A percentile compares a stretch with the other conserved stretches of the same genome.
phyloP scores from a whole-genome alignment of 208 protist species.

The Trypanosoma conorhini region DNA sequence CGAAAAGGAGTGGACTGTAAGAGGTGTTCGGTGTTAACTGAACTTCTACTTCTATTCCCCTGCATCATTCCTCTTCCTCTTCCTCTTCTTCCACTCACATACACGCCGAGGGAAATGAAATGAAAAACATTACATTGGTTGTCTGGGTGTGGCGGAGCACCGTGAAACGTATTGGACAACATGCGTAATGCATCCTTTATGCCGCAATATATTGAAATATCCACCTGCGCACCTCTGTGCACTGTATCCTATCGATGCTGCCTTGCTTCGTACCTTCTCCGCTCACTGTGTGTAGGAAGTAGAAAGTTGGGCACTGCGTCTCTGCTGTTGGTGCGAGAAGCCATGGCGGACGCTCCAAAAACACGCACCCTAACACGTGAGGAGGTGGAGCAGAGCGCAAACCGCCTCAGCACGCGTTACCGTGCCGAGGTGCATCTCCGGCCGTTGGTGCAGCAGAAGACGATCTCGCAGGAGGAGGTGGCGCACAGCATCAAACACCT shows the following conservation, averaged over 20 bases:
- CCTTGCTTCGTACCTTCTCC: too few relatives aligned
- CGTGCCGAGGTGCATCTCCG: constrained; percentile 38
- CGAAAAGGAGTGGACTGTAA: not conserved
- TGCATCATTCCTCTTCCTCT: not conserved
- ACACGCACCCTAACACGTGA: constrained; percentile 47
- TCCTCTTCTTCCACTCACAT: not conserved
- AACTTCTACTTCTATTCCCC: not conserved
- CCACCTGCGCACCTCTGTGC: too few relatives aligned
- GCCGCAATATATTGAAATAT: too few relatives aligned
- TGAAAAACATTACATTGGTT: not conserved
- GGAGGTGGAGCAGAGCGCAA: constrained; percentile 69
- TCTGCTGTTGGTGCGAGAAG: not conserved
- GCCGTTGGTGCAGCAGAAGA: constrained; percentile 39
- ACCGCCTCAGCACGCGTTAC: constrained; percentile 55
- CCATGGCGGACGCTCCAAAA: constrained; percentile 12
- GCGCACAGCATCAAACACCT: constrained; percentile 73
- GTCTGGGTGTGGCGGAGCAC: not conserved
- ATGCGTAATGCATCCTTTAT: too few relatives aligned
- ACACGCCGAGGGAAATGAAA: not conserved
- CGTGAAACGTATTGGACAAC: too few relatives aligned
- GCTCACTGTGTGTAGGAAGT: not conserved
- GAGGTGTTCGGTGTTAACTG: not conserved
- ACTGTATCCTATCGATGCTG: too few relatives aligned
- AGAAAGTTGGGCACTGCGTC: not conserved
- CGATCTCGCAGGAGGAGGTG: constrained; percentile 51